Percentiles rank a stretch among this genome's conserved stretches.
These are phyloP conservation scores for Trematosphaeria pertusa DNA, from an alignment of 2,329 filamentous ascomycete species.

Conservation along the genomic window DNA sequence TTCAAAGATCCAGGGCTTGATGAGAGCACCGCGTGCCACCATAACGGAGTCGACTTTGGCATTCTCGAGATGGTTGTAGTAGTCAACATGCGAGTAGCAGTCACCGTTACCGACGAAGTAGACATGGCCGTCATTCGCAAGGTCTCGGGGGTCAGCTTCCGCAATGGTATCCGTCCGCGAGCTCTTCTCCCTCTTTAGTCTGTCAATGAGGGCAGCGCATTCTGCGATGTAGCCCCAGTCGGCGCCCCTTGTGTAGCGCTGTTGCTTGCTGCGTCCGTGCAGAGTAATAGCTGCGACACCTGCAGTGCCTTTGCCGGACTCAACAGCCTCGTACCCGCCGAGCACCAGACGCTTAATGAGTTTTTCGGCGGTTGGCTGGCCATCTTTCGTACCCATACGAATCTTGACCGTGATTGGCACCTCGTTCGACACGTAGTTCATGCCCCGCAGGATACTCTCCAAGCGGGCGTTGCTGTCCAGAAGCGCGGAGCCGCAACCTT, in stretches of 20 bases:
- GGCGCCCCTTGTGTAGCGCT: constrained; percentile 89
- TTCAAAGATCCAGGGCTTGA: constrained; percentile 99
- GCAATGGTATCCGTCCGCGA: constrained; percentile 75
- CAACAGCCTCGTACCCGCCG: constrained; percentile 74
- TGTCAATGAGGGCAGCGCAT: constrained; percentile 82
- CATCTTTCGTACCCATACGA: constrained; percentile 85
- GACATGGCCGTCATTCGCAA: constrained; percentile 72
- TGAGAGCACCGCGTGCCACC: constrained; percentile 92
- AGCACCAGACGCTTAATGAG: constrained; percentile 83
- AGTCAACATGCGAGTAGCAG: constrained; percentile 91
- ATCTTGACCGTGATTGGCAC: constrained; percentile 96
- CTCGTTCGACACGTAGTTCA: constrained; percentile 91
- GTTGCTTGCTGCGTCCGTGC: constrained; percentile 90
- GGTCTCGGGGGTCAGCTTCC: constrained; percentile 77
- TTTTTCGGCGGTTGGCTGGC: constrained; percentile 78
- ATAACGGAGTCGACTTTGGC: constrained; percentile 91
- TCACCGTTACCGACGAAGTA: constrained; percentile 98
- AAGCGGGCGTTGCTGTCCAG: constrained; percentile 88
- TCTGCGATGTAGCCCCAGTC: constrained; percentile 96
- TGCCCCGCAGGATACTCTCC: constrained; percentile 92
- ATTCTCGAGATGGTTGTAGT: constrained; percentile 77
- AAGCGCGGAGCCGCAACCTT: constrained; percentile 87
- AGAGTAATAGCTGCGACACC: constrained; percentile 95
- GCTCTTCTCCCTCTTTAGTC: constrained; percentile 74
- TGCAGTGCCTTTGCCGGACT: constrained; percentile 64